A percentile compares a stretch with the other conserved stretches of the same genome.
These are phyloP conservation scores for Pseudovirgaria hyperparasitica DNA, from an alignment of 2,329 filamentous ascomycete species.

Conservation along the genomic window DNA sequence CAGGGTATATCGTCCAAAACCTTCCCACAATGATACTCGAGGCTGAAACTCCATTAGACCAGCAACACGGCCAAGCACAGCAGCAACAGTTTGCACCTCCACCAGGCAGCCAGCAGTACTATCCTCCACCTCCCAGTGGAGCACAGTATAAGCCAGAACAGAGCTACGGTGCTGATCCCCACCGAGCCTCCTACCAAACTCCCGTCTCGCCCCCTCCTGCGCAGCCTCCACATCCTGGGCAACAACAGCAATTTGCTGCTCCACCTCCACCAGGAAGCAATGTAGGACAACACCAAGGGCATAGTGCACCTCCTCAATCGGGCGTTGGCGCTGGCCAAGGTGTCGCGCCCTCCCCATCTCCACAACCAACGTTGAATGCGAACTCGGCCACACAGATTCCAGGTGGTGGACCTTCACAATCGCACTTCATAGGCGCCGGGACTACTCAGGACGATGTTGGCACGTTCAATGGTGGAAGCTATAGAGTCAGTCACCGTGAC, in stretches of 20 bases:
- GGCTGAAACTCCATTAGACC: conserved; percentile 1
- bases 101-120: conserved; percentile 14
- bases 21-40: conserved; percentile 1
- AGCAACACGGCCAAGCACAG: conserved; percentile 12
- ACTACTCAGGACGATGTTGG: conserved; percentile 71
- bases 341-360: conserved; percentile 22
- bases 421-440: conserved; percentile 50
- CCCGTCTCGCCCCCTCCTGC: conserved; percentile 13
- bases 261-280: conserved; percentile 15
- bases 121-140: conserved; percentile 19
- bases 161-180: neutral
- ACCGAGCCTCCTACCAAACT: conserved; percentile 1
- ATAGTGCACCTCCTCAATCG: conserved; percentile 11
- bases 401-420: conserved; percentile 29
- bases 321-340: conserved; percentile 6
- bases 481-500: conserved; percentile 83
- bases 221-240: conserved; percentile 17
- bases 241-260: conserved; percentile 12
- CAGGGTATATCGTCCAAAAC: conserved; percentile 10
- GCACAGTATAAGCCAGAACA: neutral
- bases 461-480: conserved; percentile 95
- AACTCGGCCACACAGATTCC: conserved; percentile 16
- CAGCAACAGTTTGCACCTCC: conserved; percentile 28
- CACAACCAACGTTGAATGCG: conserved; percentile 17
- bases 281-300: conserved; percentile 8